These are phyloP conservation scores for Penicillium riverlandense DNA, from an alignment of 495 filamentous ascomycete genomes.

Conservation along the genomic window DNA sequence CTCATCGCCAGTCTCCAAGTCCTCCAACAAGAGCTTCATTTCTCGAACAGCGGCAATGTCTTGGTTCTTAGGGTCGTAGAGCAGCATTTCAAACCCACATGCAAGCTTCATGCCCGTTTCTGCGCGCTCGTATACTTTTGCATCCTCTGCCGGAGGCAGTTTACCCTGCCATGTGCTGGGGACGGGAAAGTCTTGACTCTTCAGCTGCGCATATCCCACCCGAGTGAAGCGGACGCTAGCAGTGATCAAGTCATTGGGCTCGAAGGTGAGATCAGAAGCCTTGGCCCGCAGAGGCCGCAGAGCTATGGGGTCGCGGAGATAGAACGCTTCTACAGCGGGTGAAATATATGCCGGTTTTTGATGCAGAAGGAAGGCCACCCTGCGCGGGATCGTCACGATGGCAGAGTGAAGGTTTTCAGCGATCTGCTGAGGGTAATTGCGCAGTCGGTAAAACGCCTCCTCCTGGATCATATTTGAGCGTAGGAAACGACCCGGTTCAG, in stretches of 20 bases:
- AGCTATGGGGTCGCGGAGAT: constrained; percentile 77
- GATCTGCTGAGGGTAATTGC: constrained; percentile 74
- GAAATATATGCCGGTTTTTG: constrained; percentile 65
- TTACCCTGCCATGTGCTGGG: constrained; percentile 55
- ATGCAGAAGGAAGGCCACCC: constrained; percentile 74
- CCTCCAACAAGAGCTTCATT: constrained; percentile 66
- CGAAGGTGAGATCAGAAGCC: constrained; percentile 47
- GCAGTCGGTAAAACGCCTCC: constrained; percentile 83
- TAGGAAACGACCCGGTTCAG: constrained; percentile 46
- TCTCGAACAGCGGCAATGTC: constrained; percentile 62
- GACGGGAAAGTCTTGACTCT: constrained; percentile 73
- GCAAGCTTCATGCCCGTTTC: constrained; percentile 86
- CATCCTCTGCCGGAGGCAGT: constrained; percentile 27
- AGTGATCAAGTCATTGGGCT: constrained; percentile 70
- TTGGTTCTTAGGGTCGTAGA: constrained; percentile 54
- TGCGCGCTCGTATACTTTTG: constrained; percentile 35
- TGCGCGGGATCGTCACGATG: constrained; percentile 66
- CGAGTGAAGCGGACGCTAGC: constrained; percentile 76
- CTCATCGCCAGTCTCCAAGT: constrained; percentile 55
- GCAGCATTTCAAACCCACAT: constrained; percentile 86
- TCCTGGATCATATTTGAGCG: constrained; percentile 67
- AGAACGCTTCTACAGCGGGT: constrained; percentile 84
- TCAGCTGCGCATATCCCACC: constrained; percentile 84
- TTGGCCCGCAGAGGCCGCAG: constrained; percentile 59
- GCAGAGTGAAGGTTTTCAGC: constrained; percentile 63